phyloP scores from a whole-genome alignment of 2,329 filamentous ascomycete species.

The Penicillium sp. region DNA sequence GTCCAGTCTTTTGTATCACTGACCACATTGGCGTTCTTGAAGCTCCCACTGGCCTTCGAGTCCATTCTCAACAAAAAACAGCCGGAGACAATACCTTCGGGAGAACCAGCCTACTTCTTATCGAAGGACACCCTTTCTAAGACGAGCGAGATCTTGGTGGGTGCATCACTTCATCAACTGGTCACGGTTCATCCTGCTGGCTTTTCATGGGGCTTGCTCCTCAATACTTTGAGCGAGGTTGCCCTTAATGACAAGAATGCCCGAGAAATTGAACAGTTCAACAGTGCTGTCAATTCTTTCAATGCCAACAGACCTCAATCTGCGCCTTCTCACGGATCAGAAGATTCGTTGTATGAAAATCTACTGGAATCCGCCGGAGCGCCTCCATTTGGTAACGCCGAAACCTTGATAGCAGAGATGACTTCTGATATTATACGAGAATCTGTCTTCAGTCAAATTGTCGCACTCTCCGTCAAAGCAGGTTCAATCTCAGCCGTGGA shows the following conservation, averaged over 20 bases:
- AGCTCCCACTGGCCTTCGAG: constrained; percentile 64
- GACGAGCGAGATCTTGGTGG: constrained; percentile 72
- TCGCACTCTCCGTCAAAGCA: constrained; percentile 49
- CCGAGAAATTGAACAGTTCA: constrained; percentile 49
- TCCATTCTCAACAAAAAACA: constrained; percentile 47
- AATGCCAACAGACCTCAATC: constrained; percentile 42
- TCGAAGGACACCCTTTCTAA: constrained; percentile 70
- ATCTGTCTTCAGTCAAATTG: constrained; percentile 54
- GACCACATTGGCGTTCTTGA: constrained; percentile 73
- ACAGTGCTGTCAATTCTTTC: constrained; percentile 47
- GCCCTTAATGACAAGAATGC: constrained; percentile 64
- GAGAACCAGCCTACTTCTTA: constrained; percentile 64
- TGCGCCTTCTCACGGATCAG: constrained; percentile 34
- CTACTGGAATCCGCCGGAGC: constrained; percentile 51
- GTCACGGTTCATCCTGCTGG: constrained; percentile 71
- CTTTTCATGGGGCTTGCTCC: constrained; percentile 79
- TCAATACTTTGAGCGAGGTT: constrained; percentile 68
- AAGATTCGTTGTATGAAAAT: constrained; percentile 52
- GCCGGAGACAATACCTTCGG: constrained; percentile 30
- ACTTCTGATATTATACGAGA: constrained; percentile 52
- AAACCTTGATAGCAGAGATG: constrained; percentile 54
- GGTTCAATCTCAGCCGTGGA: constrained; percentile 54
- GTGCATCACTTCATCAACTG: constrained; percentile 59
- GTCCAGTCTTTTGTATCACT: constrained; percentile 71
- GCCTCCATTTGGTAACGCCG: constrained; percentile 40